A percentile compares a stretch with the other conserved stretches of the same genome.
Conservation (phyloP, 202 grass and related monocot species). For the Digitaria exilis region DNA sequence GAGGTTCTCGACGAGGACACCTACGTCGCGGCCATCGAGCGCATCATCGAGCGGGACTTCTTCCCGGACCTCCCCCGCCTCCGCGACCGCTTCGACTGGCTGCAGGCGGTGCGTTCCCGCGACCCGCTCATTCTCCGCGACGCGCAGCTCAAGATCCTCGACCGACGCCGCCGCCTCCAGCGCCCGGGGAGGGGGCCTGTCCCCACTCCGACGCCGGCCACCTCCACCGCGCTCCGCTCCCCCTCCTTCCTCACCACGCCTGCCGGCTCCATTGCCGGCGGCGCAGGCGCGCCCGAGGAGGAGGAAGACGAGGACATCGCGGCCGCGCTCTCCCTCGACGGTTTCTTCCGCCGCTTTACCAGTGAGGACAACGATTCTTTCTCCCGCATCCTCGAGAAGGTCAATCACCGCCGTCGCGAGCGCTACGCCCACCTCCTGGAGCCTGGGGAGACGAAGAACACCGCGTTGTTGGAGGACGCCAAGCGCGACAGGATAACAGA, state of each 20-base stretch:
- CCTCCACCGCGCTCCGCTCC: constrained; percentile 57
- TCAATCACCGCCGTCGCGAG: constrained; percentile 73
- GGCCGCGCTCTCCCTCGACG: constrained; percentile 59
- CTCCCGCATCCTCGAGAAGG: constrained; percentile 83
- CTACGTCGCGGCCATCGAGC: constrained; percentile 79
- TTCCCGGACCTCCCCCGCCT: constrained; percentile 89
- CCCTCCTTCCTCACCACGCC: constrained; percentile 65
- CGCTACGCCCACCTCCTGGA: constrained; percentile 82
- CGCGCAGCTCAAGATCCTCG: constrained; percentile 90
- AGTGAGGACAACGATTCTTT: constrained; percentile 97
- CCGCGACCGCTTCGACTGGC: constrained; percentile 93
- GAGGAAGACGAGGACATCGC: constrained; percentile 54
- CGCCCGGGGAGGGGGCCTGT: constrained; percentile 21
- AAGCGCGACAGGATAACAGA: constrained; percentile 83
- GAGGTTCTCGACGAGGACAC: constrained; percentile 88
- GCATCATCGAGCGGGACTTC: constrained; percentile 94
- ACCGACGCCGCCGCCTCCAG: constrained; percentile 55
- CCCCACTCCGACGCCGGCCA: constrained; percentile 42
- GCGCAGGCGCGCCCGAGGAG: background rate
- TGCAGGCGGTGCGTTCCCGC: constrained; percentile 75
- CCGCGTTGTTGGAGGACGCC: constrained; percentile 47
- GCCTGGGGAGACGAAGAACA: constrained; percentile 5
- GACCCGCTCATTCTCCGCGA: constrained; percentile 87
- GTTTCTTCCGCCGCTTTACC: constrained; percentile 74
- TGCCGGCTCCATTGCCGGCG: constrained; percentile 35